phyloP scores from a whole-genome alignment of 768 basidiomycete species.

The Udeniomyces megalosporus region DNA sequence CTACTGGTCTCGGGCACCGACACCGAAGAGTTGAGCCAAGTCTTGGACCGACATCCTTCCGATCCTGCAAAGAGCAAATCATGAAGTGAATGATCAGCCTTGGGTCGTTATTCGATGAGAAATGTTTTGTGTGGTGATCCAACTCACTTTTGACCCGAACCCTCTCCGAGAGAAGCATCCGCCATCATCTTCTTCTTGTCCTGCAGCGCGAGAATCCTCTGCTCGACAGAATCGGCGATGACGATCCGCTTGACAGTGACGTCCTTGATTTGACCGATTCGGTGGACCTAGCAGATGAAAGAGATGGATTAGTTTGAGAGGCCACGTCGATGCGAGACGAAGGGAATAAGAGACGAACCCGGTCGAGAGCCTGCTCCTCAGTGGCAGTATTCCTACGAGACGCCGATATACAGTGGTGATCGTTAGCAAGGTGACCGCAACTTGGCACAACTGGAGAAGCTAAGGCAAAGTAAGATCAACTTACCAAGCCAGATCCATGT shows the following conservation, averaged over 20 bases:
- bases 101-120: not conserved
- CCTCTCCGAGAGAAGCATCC: constrained; percentile 43
- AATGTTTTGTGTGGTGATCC: not conserved
- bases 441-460: too few relatives aligned
- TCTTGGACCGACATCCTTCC: constrained; percentile 4
- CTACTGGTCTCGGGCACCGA: too few relatives aligned
- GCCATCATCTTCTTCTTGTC: constrained; percentile 30
- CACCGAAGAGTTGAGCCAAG: not conserved
- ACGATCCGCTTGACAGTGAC: constrained; percentile 30
- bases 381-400: too few relatives aligned
- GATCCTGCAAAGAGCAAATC: not conserved
- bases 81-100: not conserved
- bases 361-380: constrained; percentile 29
- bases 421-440: too few relatives aligned
- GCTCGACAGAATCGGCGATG: constrained; percentile 35
- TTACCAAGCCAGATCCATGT: constrained; percentile 31
- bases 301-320: too few relatives aligned
- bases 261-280: constrained; percentile 27
- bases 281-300: constrained; percentile 16
- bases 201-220: constrained; percentile 51
- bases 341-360: too few relatives aligned
- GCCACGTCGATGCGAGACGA: too few relatives aligned
- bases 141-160: constrained; percentile 37
- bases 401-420: too few relatives aligned
- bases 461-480: too few relatives aligned